Evolutionary conservation across 805 yeast species (phyloP).

Genomic region (Maudiozyma barnettii): DNA sequence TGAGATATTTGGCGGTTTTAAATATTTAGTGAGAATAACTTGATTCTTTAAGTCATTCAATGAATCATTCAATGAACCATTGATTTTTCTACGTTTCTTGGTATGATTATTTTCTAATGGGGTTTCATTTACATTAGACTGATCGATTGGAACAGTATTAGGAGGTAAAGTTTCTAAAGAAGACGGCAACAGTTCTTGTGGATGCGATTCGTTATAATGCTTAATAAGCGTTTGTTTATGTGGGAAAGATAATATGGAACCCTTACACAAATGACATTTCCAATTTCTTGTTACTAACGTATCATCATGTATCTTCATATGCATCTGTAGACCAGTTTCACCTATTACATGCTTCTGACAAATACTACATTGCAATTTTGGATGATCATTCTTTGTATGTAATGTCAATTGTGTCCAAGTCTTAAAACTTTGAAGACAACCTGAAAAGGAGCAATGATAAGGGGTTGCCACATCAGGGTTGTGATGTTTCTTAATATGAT

Average conservation of each 20-base stretch:
- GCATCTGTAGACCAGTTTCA: conserved; percentile 56
- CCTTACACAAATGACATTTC: conserved; percentile 51
- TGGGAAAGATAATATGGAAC: conserved; percentile 33
- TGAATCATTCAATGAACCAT: conserved; percentile 9
- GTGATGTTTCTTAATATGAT: conserved; percentile 62
- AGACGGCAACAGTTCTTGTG: conserved; percentile 7
- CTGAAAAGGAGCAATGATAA: conserved; percentile 53
- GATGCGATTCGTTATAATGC: conserved; percentile 48
- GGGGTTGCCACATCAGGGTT: conserved; percentile 31
- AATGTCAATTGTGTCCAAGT: conserved; percentile 66
- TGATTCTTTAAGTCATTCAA: conserved; percentile 10
- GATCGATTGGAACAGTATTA: too few species aligned
- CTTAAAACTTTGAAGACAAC: conserved; percentile 50
- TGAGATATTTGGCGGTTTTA: conserved; percentile 1
- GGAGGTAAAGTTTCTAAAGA: conserved; percentile 3
- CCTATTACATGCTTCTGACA: conserved; percentile 74
- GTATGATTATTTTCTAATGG: background rate
- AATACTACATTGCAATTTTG: conserved; percentile 49
- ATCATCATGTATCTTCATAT: conserved; percentile 62
- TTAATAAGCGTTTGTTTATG: conserved; percentile 46
- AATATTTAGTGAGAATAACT: conserved; percentile 19
- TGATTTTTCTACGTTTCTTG: conserved; percentile 1
- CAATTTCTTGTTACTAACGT: conserved; percentile 45
- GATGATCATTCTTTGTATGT: conserved; percentile 67
- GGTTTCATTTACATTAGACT: background rate